Conservation (phyloP, 805 yeast genomes). For the Metschnikowia picachoensis region DNA sequence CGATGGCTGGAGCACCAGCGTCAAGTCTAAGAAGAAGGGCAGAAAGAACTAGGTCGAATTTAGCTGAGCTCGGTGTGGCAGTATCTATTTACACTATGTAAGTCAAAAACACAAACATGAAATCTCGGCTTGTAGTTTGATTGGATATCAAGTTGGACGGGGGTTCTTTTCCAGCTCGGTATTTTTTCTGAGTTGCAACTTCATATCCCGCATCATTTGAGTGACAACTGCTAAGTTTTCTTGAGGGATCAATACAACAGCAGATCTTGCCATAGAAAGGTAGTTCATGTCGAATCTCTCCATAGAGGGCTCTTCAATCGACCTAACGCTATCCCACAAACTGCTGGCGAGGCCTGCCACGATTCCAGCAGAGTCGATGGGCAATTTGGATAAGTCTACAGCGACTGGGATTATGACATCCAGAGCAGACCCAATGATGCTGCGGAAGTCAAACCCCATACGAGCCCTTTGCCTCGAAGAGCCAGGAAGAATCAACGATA, state of each 20-base stretch:
- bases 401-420: constrained; percentile 56
- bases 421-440: constrained; percentile 52
- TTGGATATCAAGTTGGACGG: too few relatives aligned
- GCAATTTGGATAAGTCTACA: constrained; percentile 50
- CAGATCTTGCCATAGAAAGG: constrained; percentile 57
- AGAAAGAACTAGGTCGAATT: constrained; percentile 20
- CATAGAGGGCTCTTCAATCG: constrained; percentile 13
- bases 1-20: constrained; percentile 45
- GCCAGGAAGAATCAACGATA: constrained; percentile 46
- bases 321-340: constrained; percentile 33
- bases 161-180: not conserved
- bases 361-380: constrained; percentile 60
- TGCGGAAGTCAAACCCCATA: constrained; percentile 39
- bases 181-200: not conserved
- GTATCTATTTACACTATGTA: not conserved
- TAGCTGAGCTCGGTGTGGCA: too few relatives aligned
- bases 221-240: constrained; percentile 40
- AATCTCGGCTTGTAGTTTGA: too few relatives aligned
- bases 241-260: constrained; percentile 55
- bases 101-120: not conserved
- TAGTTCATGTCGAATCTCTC: constrained; percentile 49
- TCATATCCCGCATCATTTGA: constrained; percentile 9
- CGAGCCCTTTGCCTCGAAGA: constrained; percentile 30
- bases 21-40: constrained; percentile 38
- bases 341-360: constrained; percentile 61